These are phyloP conservation scores for Agaricus blazei DNA, from an alignment of 768 basidiomycete species.

Conservation along the genomic window DNA sequence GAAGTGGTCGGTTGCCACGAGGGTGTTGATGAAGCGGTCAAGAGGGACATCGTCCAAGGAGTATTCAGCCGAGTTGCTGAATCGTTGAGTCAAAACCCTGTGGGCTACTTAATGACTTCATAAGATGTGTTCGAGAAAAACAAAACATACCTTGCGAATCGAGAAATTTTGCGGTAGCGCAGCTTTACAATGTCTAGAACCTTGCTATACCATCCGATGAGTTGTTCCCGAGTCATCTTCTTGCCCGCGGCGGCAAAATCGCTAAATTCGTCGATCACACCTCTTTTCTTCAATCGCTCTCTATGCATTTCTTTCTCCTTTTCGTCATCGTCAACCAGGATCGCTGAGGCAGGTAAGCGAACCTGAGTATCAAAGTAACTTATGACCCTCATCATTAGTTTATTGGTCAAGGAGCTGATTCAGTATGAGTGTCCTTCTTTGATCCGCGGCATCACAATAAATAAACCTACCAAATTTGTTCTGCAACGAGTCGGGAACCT, in stretches of 20 bases:
- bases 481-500: slow-evolving; percentile 88
- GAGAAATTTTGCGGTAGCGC: slow-evolving; percentile 89
- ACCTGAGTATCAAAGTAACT: slow-evolving; percentile 96
- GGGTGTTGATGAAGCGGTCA: slow-evolving; percentile 71
- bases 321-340: slow-evolving; percentile 19
- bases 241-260: slow-evolving; percentile 29
- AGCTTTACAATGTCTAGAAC: slow-evolving; percentile 89
- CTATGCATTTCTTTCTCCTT: slow-evolving; percentile 8
- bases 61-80: slow-evolving; percentile 93
- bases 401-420: slow-evolving; percentile 82
- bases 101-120: slow-evolving; percentile 9
- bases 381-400: slow-evolving; percentile 86
- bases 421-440: not conserved
- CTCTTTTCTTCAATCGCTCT: slow-evolving; percentile 9
- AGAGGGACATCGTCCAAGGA: slow-evolving; percentile 68
- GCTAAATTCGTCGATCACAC: slow-evolving; percentile 5
- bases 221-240: slow-evolving; percentile 78
- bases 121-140: not conserved
- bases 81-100: slow-evolving; percentile 75
- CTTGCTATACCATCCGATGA: slow-evolving; percentile 86
- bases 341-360: slow-evolving; percentile 56
- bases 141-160: slow-evolving; percentile 72
- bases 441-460: not conserved
- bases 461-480: slow-evolving; percentile 81
- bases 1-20: slow-evolving; percentile 86